Conservation (phyloP, 169 alveolate genomes). For the Plasmodium reichenowi region DNA sequence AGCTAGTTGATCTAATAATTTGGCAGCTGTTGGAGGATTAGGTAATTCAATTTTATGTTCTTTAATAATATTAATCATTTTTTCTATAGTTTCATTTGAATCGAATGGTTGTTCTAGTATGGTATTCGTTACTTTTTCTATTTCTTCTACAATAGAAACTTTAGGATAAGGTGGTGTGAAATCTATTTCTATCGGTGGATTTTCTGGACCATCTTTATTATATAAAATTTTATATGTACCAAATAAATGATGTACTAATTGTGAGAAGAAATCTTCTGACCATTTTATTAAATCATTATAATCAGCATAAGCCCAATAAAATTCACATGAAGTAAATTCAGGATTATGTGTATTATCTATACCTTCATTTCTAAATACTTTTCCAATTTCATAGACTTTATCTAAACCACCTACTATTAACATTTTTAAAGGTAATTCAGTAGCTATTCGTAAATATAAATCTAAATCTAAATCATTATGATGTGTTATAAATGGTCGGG, state of each 20-base stretch:
- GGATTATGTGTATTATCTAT: conserved; percentile 99
- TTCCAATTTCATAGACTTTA: conserved; percentile 99
- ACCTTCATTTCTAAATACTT: conserved; percentile 99
- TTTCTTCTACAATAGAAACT: conserved; percentile 90
- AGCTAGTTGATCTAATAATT: conserved; percentile 80
- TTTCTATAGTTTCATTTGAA: conserved; percentile 74
- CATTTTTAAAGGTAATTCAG: conserved; percentile 98
- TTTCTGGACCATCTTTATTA: conserved; percentile 96
- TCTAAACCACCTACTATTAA: conserved; percentile 98
- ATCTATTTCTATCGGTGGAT: conserved; percentile 93
- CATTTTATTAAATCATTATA: conserved; percentile 96
- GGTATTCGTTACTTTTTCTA: conserved; percentile 88
- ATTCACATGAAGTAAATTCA: conserved; percentile 99
- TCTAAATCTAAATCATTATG: conserved; percentile 97
- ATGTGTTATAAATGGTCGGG: conserved; percentile 98
- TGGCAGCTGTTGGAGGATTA: conserved; percentile 79
- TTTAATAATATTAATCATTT: conserved; percentile 79
- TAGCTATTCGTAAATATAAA: conserved; percentile 98
- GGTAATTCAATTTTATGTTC: conserved; percentile 84
- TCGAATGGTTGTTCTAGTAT: conserved; percentile 85
- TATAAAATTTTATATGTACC: conserved; percentile 95
- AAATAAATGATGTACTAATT: conserved; percentile 88
- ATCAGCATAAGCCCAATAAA: conserved; percentile 98
- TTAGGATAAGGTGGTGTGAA: conserved; percentile 98
- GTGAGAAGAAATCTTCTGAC: conserved; percentile 96